Evolutionary conservation across 805 yeast genomes (phyloP).

Genomic region (Candida taoyuanica): DNA sequence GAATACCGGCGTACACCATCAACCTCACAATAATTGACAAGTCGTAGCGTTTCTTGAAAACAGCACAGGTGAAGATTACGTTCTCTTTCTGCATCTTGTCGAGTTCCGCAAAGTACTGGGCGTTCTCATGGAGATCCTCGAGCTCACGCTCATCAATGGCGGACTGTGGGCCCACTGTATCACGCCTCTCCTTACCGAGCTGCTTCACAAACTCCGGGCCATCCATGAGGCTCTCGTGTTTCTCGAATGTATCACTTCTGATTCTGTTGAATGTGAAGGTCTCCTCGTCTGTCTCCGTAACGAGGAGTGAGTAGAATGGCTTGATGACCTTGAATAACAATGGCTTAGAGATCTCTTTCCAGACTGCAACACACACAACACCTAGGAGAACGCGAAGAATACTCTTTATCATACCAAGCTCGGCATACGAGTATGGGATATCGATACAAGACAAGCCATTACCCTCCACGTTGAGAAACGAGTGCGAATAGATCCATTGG

Average conservation of each 20-base stretch:
- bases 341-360: slow-evolving; percentile 78
- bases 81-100: slow-evolving; percentile 22
- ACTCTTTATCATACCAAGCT: slow-evolving; percentile 39
- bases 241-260: slow-evolving; percentile 21
- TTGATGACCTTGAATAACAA: slow-evolving; percentile 51
- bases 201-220: slow-evolving; percentile 16
- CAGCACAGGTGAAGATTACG: slow-evolving; percentile 35
- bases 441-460: slow-evolving; percentile 27
- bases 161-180: slow-evolving; percentile 24
- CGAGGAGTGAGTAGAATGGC: slow-evolving; percentile 43
- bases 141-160: slow-evolving; percentile 23
- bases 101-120: slow-evolving; percentile 19
- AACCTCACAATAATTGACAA: slow-evolving; percentile 75
- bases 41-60: slow-evolving; percentile 59
- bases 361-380: slow-evolving; percentile 51
- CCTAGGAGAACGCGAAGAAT: slow-evolving; percentile 56
- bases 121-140: slow-evolving; percentile 17
- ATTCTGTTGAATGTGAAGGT: slow-evolving; percentile 20
- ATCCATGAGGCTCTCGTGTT: slow-evolving; percentile 24
- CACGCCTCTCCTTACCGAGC: slow-evolving; percentile 13
- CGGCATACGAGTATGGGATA: slow-evolving; percentile 38
- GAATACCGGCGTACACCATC: slow-evolving; percentile 78
- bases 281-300: slow-evolving; percentile 14
- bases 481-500: slow-evolving; percentile 25
- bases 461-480: slow-evolving; percentile 11